phyloP scores from a whole-genome alignment of 2,329 filamentous ascomycete species.

The Coniochaeta sp. region DNA sequence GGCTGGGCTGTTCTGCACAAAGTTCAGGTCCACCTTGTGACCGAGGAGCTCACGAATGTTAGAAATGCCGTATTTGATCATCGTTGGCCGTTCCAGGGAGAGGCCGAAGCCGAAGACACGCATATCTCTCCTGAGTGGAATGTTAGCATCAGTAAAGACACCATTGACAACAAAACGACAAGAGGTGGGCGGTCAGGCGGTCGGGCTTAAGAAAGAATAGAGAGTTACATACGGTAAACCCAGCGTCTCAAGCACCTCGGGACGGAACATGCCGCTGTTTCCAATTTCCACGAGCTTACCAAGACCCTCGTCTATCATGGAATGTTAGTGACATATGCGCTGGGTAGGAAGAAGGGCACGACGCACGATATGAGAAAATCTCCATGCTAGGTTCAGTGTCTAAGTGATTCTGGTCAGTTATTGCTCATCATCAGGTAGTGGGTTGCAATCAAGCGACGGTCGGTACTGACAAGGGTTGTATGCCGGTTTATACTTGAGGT shows the following conservation, averaged over 20 bases:
- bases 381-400: conserved; percentile 97
- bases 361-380: conserved; percentile 75
- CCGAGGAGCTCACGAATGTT: conserved; percentile 91
- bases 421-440: not conserved
- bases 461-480: conserved; percentile 32
- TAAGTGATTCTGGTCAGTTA: conserved; percentile 32
- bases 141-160: not conserved
- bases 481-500: conserved; percentile 91
- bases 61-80: conserved; percentile 89
- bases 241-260: conserved; percentile 90
- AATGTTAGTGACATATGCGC: not conserved
- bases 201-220: conserved; percentile 5
- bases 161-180: not conserved
- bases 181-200: not conserved
- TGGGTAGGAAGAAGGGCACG: not conserved
- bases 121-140: conserved; percentile 57
- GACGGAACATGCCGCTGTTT: conserved; percentile 97
- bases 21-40: conserved; percentile 90
- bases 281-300: conserved; percentile 94
- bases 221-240: conserved; percentile 54
- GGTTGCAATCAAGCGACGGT: not conserved
- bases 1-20: conserved; percentile 86
- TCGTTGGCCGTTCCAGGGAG: conserved; percentile 87
- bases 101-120: conserved; percentile 91
- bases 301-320: conserved; percentile 57